phyloP scores from a whole-genome alignment of 768 basidiomycete genomes.

The Trametes villosa region DNA sequence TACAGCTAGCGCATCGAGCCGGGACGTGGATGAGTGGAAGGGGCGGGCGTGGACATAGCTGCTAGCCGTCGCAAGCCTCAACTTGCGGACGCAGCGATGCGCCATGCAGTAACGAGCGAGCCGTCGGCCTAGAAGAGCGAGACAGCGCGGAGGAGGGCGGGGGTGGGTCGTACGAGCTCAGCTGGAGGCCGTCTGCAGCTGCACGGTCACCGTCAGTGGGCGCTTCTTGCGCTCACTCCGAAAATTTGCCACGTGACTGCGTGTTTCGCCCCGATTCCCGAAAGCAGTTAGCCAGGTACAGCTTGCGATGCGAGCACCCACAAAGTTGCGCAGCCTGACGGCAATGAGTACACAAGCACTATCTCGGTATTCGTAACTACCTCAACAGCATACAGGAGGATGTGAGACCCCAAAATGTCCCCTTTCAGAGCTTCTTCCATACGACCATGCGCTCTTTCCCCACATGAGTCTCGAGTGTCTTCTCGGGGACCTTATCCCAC shows the following conservation, averaged over 20 bases:
- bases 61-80: conserved; percentile 17
- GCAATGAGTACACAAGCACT: too few relatives aligned
- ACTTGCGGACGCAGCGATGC: conserved; percentile 22
- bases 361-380: too few relatives aligned
- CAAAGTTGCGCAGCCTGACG: too few relatives aligned
- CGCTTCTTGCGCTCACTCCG: not conserved
- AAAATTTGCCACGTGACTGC: conserved; percentile 20
- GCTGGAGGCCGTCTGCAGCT: conserved; percentile 1
- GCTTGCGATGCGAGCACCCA: too few relatives aligned
- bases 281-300: too few relatives aligned
- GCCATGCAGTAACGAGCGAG: conserved; percentile 15
- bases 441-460: conserved; percentile 58
- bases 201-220: conserved; percentile 14
- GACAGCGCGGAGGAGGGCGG: not conserved
- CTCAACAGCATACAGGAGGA: too few relatives aligned
- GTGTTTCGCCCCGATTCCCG: not conserved
- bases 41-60: conserved; percentile 9
- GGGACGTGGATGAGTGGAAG: conserved; percentile 9
- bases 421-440: conserved; percentile 46
- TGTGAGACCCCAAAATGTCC: too few relatives aligned
- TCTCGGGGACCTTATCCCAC: conserved; percentile 52
- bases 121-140: not conserved
- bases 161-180: not conserved
- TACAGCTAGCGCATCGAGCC: conserved; percentile 12
- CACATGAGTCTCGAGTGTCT: conserved; percentile 44